Conservation (phyloP, 176 grass and related monocot species). For the Pontederia paniculata region DNA sequence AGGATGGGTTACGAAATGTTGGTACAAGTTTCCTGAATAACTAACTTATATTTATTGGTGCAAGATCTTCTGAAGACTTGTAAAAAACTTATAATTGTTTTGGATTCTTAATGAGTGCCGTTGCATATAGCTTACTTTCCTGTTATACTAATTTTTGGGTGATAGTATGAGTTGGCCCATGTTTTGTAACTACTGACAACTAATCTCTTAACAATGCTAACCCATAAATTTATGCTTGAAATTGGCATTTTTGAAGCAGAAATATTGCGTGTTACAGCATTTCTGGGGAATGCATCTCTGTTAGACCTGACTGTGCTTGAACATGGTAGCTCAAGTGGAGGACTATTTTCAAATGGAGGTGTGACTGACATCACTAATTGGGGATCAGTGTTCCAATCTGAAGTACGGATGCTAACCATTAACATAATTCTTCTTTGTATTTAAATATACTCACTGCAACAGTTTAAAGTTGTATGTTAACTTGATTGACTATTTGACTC, state of each 20-base stretch:
- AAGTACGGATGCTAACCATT: constrained; percentile 98
- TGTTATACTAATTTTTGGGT: too few species aligned
- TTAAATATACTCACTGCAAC: too few species aligned
- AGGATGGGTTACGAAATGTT: too few species aligned
- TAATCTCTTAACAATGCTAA: constrained; percentile 81
- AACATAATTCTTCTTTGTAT: constrained; percentile 83
- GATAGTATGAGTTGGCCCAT: neutral
- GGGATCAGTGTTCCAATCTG: constrained; percentile 86
- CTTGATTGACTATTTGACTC: constrained; percentile 29
- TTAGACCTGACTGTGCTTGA: constrained; percentile 88
- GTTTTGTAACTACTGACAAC: constrained; percentile 36
- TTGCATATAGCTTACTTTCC: too few species aligned
- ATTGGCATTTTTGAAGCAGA: constrained; percentile 99
- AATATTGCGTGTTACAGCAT: constrained; percentile 91
- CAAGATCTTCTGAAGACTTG: too few species aligned
- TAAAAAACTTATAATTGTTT: too few species aligned
- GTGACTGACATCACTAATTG: constrained; percentile 79
- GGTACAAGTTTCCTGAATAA: too few species aligned
- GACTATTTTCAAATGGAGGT: constrained; percentile 76
- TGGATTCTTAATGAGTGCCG: too few species aligned
- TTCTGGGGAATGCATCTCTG: constrained; percentile 82
- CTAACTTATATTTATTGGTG: too few species aligned
- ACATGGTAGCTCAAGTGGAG: constrained; percentile 99
- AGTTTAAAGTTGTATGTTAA: constrained; percentile 29
- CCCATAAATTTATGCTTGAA: constrained; percentile 66